A percentile compares a stretch with the other conserved stretches of the same genome.
These are phyloP conservation scores for Murraya koenigii DNA, from an alignment of 345 rosid species.

Conservation along the genomic window DNA sequence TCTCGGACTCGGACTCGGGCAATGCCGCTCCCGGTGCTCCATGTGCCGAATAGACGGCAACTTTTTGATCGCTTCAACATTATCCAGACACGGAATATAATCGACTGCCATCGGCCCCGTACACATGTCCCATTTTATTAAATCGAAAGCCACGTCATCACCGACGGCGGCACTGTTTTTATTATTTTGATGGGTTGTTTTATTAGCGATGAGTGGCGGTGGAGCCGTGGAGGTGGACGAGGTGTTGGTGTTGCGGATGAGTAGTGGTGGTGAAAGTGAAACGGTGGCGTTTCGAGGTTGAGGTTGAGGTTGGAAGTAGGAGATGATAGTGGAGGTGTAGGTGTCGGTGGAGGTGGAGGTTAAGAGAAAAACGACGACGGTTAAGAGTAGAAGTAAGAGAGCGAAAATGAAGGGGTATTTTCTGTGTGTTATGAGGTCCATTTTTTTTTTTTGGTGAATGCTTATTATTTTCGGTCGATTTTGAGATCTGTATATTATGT, in stretches of 20 bases:
- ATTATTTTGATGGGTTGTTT: not conserved
- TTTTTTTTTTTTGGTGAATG: not conserved
- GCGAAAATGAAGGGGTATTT: constrained; percentile 48
- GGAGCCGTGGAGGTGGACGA: constrained; percentile 23
- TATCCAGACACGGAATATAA: constrained; percentile 84
- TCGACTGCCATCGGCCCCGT: constrained; percentile 49
- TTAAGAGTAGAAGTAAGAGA: constrained; percentile 39
- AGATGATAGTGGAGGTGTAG: constrained; percentile 26
- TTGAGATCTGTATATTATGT: not conserved
- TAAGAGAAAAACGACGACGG: constrained; percentile 39
- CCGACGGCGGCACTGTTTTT: not conserved
- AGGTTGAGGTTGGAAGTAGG: constrained; percentile 32
- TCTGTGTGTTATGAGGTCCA: constrained; percentile 36
- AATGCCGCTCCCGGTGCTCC: constrained; percentile 93
- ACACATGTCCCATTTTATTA: constrained; percentile 53
- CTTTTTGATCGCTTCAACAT: constrained; percentile 51
- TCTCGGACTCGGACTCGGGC: constrained; percentile 60
- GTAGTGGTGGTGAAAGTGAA: constrained; percentile 6
- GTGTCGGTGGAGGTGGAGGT: constrained; percentile 10
- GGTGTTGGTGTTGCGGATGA: not conserved
- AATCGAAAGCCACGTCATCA: constrained; percentile 19
- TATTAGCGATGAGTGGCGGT: not conserved
- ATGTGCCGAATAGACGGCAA: constrained; percentile 69
- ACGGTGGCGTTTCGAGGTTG: constrained; percentile 23
- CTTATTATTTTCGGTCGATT: not conserved